phyloP scores from a whole-genome alignment of 2,329 filamentous ascomycete genomes.

The Hysterium pulicare region DNA sequence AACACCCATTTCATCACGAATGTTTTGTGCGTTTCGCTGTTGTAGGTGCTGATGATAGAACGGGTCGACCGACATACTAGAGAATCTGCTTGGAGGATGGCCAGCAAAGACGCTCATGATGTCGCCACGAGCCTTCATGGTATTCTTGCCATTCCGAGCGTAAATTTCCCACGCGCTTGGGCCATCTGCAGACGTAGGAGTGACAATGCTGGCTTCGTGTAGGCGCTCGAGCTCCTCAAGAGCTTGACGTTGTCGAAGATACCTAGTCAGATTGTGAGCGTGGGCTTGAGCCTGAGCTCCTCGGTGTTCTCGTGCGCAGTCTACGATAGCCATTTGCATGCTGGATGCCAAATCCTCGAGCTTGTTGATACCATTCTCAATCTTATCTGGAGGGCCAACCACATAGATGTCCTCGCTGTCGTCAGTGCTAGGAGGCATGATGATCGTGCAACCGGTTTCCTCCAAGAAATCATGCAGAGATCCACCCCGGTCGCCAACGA shows the following conservation, averaged over 20 bases:
- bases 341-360: slow-evolving; percentile 84
- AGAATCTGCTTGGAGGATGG: slow-evolving; percentile 70
- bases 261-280: slow-evolving; percentile 81
- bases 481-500: slow-evolving; percentile 78
- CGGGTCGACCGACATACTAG: slow-evolving; percentile 65
- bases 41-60: slow-evolving; percentile 75
- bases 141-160: slow-evolving; percentile 79
- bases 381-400: slow-evolving; percentile 71
- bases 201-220: slow-evolving; percentile 84
- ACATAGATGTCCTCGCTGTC: slow-evolving; percentile 83
- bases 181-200: slow-evolving; percentile 66
- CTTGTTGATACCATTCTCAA: slow-evolving; percentile 73
- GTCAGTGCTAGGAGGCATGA: slow-evolving; percentile 71
- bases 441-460: slow-evolving; percentile 84
- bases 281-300: slow-evolving; percentile 71
- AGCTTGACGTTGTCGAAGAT: slow-evolving; percentile 76
- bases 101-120: slow-evolving; percentile 70
- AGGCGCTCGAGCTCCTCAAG: slow-evolving; percentile 76
- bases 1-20: slow-evolving; percentile 69
- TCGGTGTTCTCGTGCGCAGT: slow-evolving; percentile 77
- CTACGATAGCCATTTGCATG: slow-evolving; percentile 81
- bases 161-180: slow-evolving; percentile 84
- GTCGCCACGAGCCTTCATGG: slow-evolving; percentile 69
- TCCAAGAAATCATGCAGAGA: slow-evolving; percentile 82
- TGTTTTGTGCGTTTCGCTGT: slow-evolving; percentile 59